Evolutionary conservation across 331 rosid species (phyloP), one percentile per base, ranked within the genome.

Genomic region (Quercus lobata): DNA sequence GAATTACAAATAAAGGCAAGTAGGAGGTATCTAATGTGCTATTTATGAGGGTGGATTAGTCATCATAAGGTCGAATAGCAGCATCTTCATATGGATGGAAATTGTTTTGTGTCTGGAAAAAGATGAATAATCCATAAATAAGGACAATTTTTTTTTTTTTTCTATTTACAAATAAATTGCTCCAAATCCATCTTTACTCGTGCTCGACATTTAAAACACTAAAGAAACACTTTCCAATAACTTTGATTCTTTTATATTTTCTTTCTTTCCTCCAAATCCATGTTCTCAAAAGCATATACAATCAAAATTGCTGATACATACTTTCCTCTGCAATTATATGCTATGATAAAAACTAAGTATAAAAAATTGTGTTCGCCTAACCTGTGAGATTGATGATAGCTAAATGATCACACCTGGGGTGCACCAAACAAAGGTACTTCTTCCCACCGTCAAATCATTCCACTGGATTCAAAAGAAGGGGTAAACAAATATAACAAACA

Each of bases 1-100:
- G 84, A 41, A 7, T 44, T 37, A 86, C 88, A 66, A 94, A 92
- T 65, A 87, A 85, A 78, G 75, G 78, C 73, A 77, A 78, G 74
- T 73, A 73, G 69, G 61, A 55, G 60, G 81, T 66, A 52, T 32
- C 15, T 27, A 44, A 62, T 63, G 82, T 56, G 19, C 24, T 19
- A 62, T 62, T 71, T 25, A 41, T 34, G 27, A 24, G 70, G 79
- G 49, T 76, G 49, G 57, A 72, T 41, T 60, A 72, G 54, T 73
- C 75, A 81, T 73, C 54, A 74, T 15, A 57, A 78, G 9, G 44
- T 3, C 12, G 4, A 27, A 61, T 52, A 30, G 71, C 34, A 41
- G 79, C 78, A 37, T 22, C 25, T 65, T 41, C 76, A 57, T 84
- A 71, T 77, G 61, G 52, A 66, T 63, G 66, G 79, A 11, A 70